These are phyloP conservation scores for Avena insularis DNA, from an alignment of 176 grass and related monocot species.

Conservation along the genomic window DNA sequence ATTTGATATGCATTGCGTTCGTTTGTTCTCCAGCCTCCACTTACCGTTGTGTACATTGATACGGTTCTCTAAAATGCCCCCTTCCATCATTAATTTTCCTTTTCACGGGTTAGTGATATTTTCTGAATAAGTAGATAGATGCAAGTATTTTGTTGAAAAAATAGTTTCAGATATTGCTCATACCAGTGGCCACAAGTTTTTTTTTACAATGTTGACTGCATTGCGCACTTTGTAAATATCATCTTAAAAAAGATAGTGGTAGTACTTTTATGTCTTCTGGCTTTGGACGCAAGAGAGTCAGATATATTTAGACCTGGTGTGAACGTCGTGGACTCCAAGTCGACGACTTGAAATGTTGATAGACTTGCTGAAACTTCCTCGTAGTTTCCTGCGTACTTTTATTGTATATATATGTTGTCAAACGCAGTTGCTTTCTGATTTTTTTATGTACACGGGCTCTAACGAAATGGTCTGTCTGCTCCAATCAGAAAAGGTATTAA, in stretches of 20 bases:
- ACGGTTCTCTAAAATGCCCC: neutral
- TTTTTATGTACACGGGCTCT: neutral
- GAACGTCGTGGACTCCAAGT: constrained; percentile 40
- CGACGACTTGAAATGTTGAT: constrained; percentile 18
- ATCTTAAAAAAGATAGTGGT: neutral
- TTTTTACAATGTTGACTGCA: neutral
- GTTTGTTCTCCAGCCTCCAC: neutral
- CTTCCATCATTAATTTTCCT: neutral
- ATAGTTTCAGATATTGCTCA: neutral
- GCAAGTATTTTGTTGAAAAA: neutral
- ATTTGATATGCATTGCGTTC: neutral
- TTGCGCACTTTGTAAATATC: neutral
- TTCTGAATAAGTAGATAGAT: neutral
- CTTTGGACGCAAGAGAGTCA: neutral
- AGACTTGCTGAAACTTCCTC: constrained; percentile 35
- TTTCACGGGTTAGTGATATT: neutral
- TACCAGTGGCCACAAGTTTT: neutral
- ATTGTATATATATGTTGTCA: neutral
- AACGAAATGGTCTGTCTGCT: constrained; percentile 21
- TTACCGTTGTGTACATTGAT: neutral
- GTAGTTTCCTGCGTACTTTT: neutral
- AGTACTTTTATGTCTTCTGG: neutral
- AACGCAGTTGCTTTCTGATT: constrained; percentile 16
- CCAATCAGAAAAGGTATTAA: neutral
- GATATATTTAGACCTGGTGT: constrained; percentile 44